Evolutionary conservation across 192 early-diverging fungal genomes (phyloP), one percentile per base, ranked within the genome.

Genomic region (Oehlia diaphana): DNA sequence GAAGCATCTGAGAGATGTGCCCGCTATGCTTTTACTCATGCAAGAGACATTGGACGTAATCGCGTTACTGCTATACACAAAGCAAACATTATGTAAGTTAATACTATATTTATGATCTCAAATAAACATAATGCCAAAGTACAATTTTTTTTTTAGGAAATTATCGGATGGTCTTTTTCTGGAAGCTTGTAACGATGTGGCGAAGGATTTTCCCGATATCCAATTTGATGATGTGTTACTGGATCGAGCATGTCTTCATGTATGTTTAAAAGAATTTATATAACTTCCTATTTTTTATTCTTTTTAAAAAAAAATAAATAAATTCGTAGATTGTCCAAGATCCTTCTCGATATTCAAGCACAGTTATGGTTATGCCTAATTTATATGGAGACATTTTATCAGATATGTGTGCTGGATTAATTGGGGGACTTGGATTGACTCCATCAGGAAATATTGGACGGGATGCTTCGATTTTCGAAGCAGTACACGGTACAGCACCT

Each of bases 291-390:
- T 33, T 16, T n/a, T 67, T 67, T 33, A 14, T 16, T 31, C 2
- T 31, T 31, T 31, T 35, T 19, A 68, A 14, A 8, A 42, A 42
- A 42, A 42, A 8, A 42, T 6, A 5, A 35, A 23, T 26, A 4
- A 37, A 63, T 68, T 33, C 80, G 79, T 87, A 95, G 91, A 96
- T 99, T 76, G 95, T 96, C 72, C 93, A 96, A 89, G 94, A 98
- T 87, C 98, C 96, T 9, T 87, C 92, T 69, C 89, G 94, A 76
- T 99, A 91, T 81, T 91, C 90, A 58, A 88, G 95, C 82, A 96
- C 95, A 28, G 98, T 99, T 83, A 97, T 99, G 96, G 98, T 98
- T 82, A 98, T 99, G 97, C 98, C 98, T 71, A 99, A 99, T 92
- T 90, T 99, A 82, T 99, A 99, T 81, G 98, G 98, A 81, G 98